These are phyloP conservation scores for Chytridiales sp. DNA, from an alignment of 371 early-diverging fungal genomes.

Conservation along the genomic window DNA sequence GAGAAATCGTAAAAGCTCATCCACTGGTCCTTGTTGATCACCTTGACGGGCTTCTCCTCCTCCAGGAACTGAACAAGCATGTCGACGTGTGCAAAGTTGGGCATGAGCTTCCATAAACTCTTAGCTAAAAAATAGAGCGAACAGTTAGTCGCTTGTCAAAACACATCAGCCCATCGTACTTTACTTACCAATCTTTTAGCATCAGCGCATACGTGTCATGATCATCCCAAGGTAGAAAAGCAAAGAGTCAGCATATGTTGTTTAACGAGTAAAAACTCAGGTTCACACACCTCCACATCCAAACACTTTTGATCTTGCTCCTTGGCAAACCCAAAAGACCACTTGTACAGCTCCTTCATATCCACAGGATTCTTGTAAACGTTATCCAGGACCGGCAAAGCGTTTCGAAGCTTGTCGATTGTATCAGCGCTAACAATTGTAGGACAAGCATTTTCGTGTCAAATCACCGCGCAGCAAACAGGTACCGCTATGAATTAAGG, in stretches of 20 bases:
- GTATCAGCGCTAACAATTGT: constrained; percentile 54
- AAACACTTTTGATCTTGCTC: constrained; percentile 68
- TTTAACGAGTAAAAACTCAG: not conserved
- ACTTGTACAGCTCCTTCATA: constrained; percentile 66
- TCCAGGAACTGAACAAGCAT: constrained; percentile 58
- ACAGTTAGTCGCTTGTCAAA: not conserved
- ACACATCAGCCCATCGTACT: no score
- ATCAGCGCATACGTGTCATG: no score
- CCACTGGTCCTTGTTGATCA: constrained; percentile 76
- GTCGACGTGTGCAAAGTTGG: constrained; percentile 51
- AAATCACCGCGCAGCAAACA: constrained; percentile 1
- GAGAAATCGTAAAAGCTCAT: constrained; percentile 68
- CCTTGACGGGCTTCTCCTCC: constrained; percentile 59
- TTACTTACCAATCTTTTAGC: not conserved
- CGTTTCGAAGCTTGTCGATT: constrained; percentile 46
- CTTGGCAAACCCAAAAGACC: constrained; percentile 67
- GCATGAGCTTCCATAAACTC: constrained; percentile 57
- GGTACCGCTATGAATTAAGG: not conserved
- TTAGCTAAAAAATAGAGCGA: constrained; percentile 38
- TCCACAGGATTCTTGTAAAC: constrained; percentile 48
- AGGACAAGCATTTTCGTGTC: not conserved
- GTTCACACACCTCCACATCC: constrained; percentile 48
- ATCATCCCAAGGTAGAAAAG: no score
- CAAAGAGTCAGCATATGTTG: no score
- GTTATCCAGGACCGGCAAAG: constrained; percentile 47